Percentiles rank a stretch among this genome's conserved stretches.
These are phyloP conservation scores for Irpex sp. DNA, from an alignment of 1,284 basidiomycete genomes.

Conservation along the genomic window DNA sequence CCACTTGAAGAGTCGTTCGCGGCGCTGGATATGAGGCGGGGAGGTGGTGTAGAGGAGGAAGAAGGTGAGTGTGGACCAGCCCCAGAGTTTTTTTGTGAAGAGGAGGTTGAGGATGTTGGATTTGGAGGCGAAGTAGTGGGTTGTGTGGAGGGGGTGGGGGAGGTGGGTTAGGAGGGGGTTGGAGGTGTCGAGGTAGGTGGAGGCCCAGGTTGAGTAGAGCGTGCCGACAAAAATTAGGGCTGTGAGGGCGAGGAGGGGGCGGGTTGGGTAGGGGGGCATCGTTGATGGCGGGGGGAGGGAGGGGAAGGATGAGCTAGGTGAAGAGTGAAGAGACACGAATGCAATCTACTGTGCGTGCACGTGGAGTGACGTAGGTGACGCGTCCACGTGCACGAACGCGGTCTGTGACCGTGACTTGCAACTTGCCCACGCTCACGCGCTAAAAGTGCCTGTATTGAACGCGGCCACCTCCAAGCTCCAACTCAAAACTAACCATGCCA, in stretches of 20 bases:
- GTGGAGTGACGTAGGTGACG: no score
- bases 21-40: conserved; percentile 39
- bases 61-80: conserved; percentile 79
- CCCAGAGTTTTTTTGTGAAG: conserved; percentile 93
- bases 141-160: conserved; percentile 62
- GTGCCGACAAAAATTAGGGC: conserved; percentile 48
- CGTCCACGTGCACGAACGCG: no score
- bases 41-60: conserved; percentile 55
- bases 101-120: conserved; percentile 78
- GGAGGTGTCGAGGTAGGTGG: conserved; percentile 66
- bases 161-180: conserved; percentile 64
- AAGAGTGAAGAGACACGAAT: no score
- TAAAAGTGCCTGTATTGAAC: no score
- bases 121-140: conserved; percentile 81
- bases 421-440: no score
- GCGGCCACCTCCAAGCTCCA: no score
- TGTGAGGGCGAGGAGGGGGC: conserved; percentile 17
- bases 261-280: conserved; percentile 10
- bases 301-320: no score
- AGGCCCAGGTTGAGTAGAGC: conserved; percentile 46
- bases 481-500: neutral
- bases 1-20: conserved; percentile 52
- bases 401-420: no score
- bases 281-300: neutral
- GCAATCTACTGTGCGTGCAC: no score